A percentile compares a stretch with the other conserved stretches of the same genome.
These are phyloP conservation scores for Colletotrichum gigasporum DNA, from an alignment of 2,329 filamentous ascomycete species.

Conservation along the genomic window DNA sequence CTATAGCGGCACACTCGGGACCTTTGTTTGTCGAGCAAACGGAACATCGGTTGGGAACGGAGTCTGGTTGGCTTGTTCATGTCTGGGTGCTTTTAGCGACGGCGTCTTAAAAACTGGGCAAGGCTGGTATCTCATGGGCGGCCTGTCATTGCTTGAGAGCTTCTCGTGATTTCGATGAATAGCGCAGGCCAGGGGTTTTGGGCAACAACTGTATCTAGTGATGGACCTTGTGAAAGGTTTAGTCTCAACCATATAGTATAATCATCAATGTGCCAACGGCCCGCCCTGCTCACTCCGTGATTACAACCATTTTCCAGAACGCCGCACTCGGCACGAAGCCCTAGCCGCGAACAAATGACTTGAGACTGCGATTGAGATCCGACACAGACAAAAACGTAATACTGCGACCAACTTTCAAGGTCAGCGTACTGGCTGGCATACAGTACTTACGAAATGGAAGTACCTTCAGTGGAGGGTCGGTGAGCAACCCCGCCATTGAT, in stretches of 20 bases:
- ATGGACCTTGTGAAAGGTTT: background rate
- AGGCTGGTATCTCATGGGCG: conserved; percentile 21
- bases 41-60: conserved; percentile 2
- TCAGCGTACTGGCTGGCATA: too few relatives aligned
- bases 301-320: too few relatives aligned
- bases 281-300: too few relatives aligned
- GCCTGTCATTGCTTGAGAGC: background rate
- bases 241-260: background rate
- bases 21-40: background rate
- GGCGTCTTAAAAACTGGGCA: conserved; percentile 27
- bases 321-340: too few relatives aligned
- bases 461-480: background rate
- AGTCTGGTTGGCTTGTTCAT: conserved; percentile 14
- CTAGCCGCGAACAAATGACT: too few relatives aligned
- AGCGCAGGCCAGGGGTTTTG: background rate
- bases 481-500: conserved; percentile 12
- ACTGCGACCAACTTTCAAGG: too few relatives aligned
- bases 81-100: conserved; percentile 19
- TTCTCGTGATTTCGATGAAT: background rate
- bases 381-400: too few relatives aligned
- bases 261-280: background rate
- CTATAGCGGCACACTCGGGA: background rate
- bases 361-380: too few relatives aligned
- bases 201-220: conserved; percentile 8
- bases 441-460: too few relatives aligned